Conservation (phyloP, 257 asterid genomes). For the Misopates orontium region DNA sequence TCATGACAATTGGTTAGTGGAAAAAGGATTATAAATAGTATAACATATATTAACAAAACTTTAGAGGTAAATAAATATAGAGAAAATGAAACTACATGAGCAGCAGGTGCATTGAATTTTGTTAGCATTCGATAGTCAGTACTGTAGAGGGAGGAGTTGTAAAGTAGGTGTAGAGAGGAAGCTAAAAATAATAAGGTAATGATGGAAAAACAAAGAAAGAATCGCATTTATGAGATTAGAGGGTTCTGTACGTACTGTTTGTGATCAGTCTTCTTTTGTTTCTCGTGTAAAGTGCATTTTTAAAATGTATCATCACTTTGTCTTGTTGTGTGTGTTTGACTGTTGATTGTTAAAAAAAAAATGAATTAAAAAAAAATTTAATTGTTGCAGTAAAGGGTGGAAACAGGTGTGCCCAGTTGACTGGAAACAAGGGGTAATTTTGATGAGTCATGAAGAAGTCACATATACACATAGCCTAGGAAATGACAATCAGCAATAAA, state of each 20-base stretch:
- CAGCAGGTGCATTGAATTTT: not conserved
- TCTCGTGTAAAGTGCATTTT: slow-evolving; percentile 60
- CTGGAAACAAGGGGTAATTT: slow-evolving; percentile 31
- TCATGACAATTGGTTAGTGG: slow-evolving; percentile 18
- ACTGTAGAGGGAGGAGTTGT: slow-evolving; percentile 13
- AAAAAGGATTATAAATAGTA: not conserved
- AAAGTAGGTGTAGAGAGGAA: slow-evolving; percentile 51
- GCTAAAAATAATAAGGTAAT: slow-evolving; percentile 68
- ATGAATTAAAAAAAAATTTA: not conserved
- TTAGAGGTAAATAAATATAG: not conserved
- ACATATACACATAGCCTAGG: slow-evolving; percentile 32
- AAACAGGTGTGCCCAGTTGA: slow-evolving; percentile 44
- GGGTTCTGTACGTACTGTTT: slow-evolving; percentile 44
- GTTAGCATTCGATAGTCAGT: slow-evolving; percentile 12
- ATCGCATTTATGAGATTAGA: slow-evolving; percentile 52
- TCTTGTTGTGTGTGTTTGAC: slow-evolving; percentile 57
- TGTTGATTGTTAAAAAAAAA: slow-evolving; percentile 11
- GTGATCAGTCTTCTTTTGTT: slow-evolving; percentile 40
- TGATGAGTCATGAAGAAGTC: slow-evolving; percentile 35
- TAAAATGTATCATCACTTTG: slow-evolving; percentile 28
- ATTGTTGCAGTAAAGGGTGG: slow-evolving; percentile 4
- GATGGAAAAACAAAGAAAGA: slow-evolving; percentile 42
- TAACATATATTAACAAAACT: not conserved
- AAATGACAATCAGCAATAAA: slow-evolving; percentile 35
- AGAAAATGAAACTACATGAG: not conserved